Evolutionary conservation across 192 early-diverging fungal genomes (phyloP).

Genomic region (Backusella luteola): DNA sequence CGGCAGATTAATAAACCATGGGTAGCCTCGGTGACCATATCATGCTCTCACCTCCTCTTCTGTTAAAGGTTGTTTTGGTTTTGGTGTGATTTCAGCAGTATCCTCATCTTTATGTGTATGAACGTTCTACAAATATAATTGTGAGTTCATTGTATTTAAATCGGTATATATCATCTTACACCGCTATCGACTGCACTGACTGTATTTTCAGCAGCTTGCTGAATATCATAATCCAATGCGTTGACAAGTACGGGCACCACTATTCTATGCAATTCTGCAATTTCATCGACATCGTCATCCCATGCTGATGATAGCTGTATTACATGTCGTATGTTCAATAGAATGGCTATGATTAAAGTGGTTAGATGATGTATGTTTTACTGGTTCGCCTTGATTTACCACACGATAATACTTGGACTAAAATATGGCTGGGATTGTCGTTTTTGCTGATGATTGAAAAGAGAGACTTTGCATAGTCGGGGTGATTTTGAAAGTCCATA

Average conservation of each 20-base stretch:
- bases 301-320: slow-evolving; percentile 31
- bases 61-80: slow-evolving; percentile 35
- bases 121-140: neutral
- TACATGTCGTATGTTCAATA: slow-evolving; percentile 50
- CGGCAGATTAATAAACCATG: neutral
- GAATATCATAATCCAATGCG: slow-evolving; percentile 50
- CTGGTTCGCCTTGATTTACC: slow-evolving; percentile 25
- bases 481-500: slow-evolving; percentile 55
- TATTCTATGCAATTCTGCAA: slow-evolving; percentile 41
- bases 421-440: slow-evolving; percentile 51
- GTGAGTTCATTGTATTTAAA: neutral
- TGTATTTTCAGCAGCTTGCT: slow-evolving; percentile 45
- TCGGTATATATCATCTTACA: slow-evolving; percentile 27
- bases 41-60: slow-evolving; percentile 29
- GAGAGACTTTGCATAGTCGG: slow-evolving; percentile 52
- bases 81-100: slow-evolving; percentile 35
- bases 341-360: slow-evolving; percentile 32
- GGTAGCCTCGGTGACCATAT: neutral
- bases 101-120: slow-evolving; percentile 1
- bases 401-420: slow-evolving; percentile 70
- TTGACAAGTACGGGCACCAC: slow-evolving; percentile 45
- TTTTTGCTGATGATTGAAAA: slow-evolving; percentile 41
- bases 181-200: slow-evolving; percentile 35
- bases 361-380: too few relatives aligned
- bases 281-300: slow-evolving; percentile 33